Conservation (phyloP, 352 stramenopile genomes). For the Pythium oligandrum region DNA sequence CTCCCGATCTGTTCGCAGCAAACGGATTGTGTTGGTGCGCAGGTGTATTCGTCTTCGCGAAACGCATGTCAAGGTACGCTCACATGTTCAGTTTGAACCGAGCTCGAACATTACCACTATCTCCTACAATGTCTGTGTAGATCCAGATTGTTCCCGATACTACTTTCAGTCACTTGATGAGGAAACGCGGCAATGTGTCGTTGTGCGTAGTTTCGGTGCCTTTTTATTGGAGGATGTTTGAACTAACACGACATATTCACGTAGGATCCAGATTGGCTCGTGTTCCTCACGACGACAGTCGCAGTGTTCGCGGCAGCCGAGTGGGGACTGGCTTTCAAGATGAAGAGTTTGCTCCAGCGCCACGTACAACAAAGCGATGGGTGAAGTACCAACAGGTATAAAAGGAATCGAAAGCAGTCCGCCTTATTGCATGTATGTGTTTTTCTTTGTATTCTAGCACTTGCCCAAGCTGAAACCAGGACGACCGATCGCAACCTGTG, state of each 20-base stretch:
- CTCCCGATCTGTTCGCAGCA: constrained; percentile 15
- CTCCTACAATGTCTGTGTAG: constrained; percentile 11
- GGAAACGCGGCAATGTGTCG: constrained; percentile 34
- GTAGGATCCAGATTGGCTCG: constrained; percentile 36
- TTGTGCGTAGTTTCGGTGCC: constrained; percentile 32
- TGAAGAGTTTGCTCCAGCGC: no score
- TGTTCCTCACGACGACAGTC: constrained; percentile 27
- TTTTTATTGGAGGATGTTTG: neutral
- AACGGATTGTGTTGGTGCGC: constrained; percentile 29
- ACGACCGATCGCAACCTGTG: constrained; percentile 72
- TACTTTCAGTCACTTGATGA: constrained; percentile 58
- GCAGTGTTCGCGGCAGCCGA: constrained; percentile 35
- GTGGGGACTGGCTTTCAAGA: constrained; percentile 1
- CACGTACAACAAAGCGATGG: no score
- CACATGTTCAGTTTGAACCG: no score
- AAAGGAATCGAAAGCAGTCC: no score
- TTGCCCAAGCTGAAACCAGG: constrained; percentile 77
- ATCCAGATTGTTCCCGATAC: constrained; percentile 54
- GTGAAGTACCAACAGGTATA: no score
- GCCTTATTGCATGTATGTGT: neutral
- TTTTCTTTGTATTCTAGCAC: constrained; percentile 26
- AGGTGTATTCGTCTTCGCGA: constrained; percentile 22
- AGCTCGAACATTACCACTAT: no score
- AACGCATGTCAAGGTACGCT: constrained; percentile 50
- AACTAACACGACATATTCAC: neutral